Evolutionary conservation across 306 rosid species (phyloP), one percentile per base, ranked within the genome.

Genomic region (Citrullus mucosospermus): DNA sequence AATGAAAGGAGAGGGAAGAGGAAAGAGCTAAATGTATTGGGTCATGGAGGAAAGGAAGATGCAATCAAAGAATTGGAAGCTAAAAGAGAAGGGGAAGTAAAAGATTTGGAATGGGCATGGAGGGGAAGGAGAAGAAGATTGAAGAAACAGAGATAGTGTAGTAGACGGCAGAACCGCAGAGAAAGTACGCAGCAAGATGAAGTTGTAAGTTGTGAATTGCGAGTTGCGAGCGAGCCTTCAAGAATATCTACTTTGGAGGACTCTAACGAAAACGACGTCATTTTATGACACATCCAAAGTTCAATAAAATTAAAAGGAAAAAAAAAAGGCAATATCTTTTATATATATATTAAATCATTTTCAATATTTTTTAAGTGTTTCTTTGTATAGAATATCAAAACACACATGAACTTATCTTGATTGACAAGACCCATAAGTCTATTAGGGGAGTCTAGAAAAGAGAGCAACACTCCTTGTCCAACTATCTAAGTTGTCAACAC

Each of bases 71-170:
- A 81, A 56, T 48, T 20, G 66, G 43, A 39, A 50, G 73, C 6
- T 58, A 82, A 80, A 18, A 53, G 17, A 70, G 79, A 6, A 55
- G 85, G 87, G 81, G 65, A 48, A 15, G 63, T 73, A 75, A 38
- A 66, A 18, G 80, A 86, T 79, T 80, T 65, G 83, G 11, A 74
- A 78, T 73, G 59, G 61, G 15, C 75, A 79, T 56, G 74, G 22
- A 58, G 53, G 85, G 80, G 81, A 3, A 84, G 32, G 13, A 53
- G 59, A 28, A 46, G 57, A 16, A 16, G 57, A 13, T 53, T 30
- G 73, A 80, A 46, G 73, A 76, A 20, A 38, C 66, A 57, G 79
- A 76, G 68, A 46, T 48, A 20, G 18, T 46, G 7, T 18, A n/a
- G 75, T 2, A 20, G 55, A 68, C 75, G 75, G 53, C 75, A 43